Percentiles rank a stretch among this genome's conserved stretches.
Conservation (phyloP, 805 yeast species). For the Ogataea zsoltii region DNA sequence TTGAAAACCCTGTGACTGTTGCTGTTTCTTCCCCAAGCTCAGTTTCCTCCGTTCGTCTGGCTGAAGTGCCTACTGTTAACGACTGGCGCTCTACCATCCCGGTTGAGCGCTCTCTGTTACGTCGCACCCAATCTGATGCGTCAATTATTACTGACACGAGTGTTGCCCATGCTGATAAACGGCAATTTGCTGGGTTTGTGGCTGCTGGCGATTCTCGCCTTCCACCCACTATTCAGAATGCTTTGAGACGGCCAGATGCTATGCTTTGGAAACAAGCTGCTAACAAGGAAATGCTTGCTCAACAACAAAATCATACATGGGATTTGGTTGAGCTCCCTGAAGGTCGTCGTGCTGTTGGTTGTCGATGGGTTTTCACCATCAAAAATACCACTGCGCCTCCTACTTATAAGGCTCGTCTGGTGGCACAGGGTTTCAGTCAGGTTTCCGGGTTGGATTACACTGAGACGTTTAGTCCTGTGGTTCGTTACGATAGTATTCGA, state of each 20-base stretch:
- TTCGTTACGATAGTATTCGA: not conserved
- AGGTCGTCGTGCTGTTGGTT: conserved; percentile 1
- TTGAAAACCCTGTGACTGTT: too few species aligned
- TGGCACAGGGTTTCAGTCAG: not conserved
- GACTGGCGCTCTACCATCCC: not conserved
- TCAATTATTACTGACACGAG: not conserved
- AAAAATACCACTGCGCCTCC: not conserved
- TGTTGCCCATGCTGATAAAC: not conserved
- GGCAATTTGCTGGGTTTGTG: not conserved
- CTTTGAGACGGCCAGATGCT: not conserved
- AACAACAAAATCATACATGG: not conserved
- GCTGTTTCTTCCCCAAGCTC: not conserved
- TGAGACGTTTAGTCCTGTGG: not conserved
- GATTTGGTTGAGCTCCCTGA: not conserved
- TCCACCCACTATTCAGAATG: not conserved
- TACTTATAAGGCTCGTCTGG: not conserved
- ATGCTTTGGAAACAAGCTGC: not conserved
- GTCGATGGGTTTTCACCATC: conserved; percentile 1
- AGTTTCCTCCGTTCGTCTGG: not conserved
- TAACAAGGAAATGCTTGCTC: not conserved
- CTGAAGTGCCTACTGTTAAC: not conserved
- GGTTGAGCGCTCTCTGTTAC: not conserved
- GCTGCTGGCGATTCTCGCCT: not conserved
- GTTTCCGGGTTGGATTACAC: not conserved
- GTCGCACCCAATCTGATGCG: not conserved